Evolutionary conservation across 805 yeast species (phyloP), one percentile per base, ranked within the genome.

Genomic region (Priceomyces melissophilus): DNA sequence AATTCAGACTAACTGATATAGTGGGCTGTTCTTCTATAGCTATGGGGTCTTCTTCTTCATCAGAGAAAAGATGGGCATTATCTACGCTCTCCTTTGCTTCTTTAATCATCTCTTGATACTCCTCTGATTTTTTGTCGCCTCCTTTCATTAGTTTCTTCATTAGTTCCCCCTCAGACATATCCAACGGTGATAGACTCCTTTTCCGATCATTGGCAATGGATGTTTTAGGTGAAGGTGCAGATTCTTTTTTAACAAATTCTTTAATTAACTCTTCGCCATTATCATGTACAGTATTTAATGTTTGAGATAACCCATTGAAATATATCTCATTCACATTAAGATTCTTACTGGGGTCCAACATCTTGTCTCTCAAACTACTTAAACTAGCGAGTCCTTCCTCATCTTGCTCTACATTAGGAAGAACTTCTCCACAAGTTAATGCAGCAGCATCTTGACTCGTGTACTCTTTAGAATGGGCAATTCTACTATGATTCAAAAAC

Each of bases 381-480:
- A 76, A 54, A 26, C 68, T 64, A 3, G 65, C 50, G 32, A 60
- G 44, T 0, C 81, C 81, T 28, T 76, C 73, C 28, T 74, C 71
- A 42, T 76, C 83, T 49, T 82, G 87, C 48, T 81, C 82, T 11
- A 65, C 63, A 14, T 67, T 73, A 0, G 76, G 77, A 32, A 80
- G 55, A 1, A 75, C 67, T 30, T 71, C 74, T 16, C 87, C 88
- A 57, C 87, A 82, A 15, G 69, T 70, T 46, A 81, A 60, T 0
- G 90, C 88, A 2, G 93, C 90, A 10, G 82, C 75, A 46, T 82
- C 88, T 52, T 84, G 91, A 7, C 84, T 78, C 4, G 82, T 74
- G 47, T 76, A 84, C 42, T 81, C 87, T 41, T 75, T 77, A n/a
- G 77, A 65, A 57, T 86, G 95, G 7, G 89, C 84, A 17, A 83